Evolutionary conservation across 2,329 filamentous ascomycete genomes (phyloP).

Genomic region (Colletotrichum eremochloae): DNA sequence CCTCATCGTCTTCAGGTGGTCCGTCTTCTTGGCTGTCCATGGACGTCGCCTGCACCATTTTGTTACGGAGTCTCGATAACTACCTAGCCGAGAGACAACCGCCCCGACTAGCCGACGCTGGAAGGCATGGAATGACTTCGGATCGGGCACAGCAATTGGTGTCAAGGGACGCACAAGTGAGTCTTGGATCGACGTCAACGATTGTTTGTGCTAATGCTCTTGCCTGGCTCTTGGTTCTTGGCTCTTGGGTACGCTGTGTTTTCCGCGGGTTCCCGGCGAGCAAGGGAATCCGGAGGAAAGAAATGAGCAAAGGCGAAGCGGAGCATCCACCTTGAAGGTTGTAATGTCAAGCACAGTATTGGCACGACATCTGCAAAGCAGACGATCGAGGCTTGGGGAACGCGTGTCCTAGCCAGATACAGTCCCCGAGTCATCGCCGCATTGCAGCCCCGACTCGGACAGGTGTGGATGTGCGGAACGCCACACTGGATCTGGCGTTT

Average conservation of each 20-base stretch:
- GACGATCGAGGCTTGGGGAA: neutral
- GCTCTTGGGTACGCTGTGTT: neutral
- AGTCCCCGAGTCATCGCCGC: neutral
- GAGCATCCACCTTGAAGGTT: constrained; percentile 5
- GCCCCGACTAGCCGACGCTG: neutral
- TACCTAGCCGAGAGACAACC: too few species aligned
- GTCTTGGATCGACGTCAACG: constrained; percentile 5
- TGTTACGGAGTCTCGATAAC: neutral
- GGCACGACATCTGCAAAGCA: neutral
- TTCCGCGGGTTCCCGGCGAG: neutral
- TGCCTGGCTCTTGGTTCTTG: neutral
- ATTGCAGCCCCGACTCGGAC: neutral
- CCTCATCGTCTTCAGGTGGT: neutral
- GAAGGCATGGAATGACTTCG: neutral
- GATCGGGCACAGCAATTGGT: neutral
- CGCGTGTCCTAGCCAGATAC: neutral
- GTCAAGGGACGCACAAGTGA: neutral
- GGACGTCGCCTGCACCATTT: neutral
- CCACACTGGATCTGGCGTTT: neutral
- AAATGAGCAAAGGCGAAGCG: neutral
- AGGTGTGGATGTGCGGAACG: neutral
- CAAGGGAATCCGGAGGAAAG: neutral
- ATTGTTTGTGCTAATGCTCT: neutral
- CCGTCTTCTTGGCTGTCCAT: neutral
- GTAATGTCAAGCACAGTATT: neutral